These are phyloP conservation scores for Sphagnum contortum DNA, from an alignment of 225 moss, liverwort and hornwort species.

Conservation along the genomic window DNA sequence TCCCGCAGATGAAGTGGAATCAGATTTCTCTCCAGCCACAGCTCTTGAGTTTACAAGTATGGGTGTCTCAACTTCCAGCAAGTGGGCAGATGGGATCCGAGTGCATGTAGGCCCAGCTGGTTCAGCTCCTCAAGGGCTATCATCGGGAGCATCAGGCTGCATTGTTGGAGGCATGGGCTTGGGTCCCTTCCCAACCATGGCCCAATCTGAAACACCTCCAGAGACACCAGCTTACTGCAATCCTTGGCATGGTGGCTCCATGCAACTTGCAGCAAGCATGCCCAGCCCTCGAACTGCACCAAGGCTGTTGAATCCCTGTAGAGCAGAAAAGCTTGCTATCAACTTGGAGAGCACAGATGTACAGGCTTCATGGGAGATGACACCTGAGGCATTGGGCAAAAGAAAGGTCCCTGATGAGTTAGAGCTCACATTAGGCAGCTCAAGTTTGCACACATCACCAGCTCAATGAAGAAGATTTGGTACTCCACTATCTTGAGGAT, in stretches of 20 bases:
- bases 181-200: constrained; percentile 44
- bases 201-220: constrained; percentile 32
- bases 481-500: too few relatives aligned
- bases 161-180: constrained; percentile 46
- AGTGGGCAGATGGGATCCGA: constrained; percentile 89
- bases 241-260: constrained; percentile 53
- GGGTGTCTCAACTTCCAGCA: constrained; percentile 53
- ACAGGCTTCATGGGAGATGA: constrained; percentile 14
- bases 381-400: constrained; percentile 39
- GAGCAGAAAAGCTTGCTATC: constrained; percentile 43
- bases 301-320: constrained; percentile 37
- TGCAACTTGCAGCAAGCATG: constrained; percentile 59
- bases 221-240: constrained; percentile 43
- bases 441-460: constrained; percentile 16
- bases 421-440: constrained; percentile 72
- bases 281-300: constrained; percentile 59
- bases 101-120: constrained; percentile 57
- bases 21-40: constrained; percentile 35
- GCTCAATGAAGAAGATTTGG: too few relatives aligned
- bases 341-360: constrained; percentile 76
- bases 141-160: constrained; percentile 28
- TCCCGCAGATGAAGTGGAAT: constrained; percentile 70
- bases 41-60: constrained; percentile 75
- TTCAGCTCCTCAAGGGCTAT: constrained; percentile 30
- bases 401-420: constrained; percentile 67